These are phyloP conservation scores for Emmonsia crescens DNA, from an alignment of 2,329 filamentous ascomycete species.

Conservation along the genomic window DNA sequence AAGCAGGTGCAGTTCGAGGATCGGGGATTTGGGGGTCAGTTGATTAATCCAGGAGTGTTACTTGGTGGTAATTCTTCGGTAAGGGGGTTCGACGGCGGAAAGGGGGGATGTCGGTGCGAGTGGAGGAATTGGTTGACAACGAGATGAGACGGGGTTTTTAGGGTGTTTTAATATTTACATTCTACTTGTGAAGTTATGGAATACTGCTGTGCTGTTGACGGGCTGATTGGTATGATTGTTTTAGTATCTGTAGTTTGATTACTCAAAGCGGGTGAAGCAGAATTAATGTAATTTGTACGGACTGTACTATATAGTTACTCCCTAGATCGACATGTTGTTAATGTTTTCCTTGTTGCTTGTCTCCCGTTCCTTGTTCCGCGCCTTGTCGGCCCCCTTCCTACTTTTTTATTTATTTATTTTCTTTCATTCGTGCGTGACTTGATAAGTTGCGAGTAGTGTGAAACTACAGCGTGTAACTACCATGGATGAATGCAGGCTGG, in stretches of 20 bases:
- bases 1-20: conserved; percentile 44
- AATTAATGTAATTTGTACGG: no score
- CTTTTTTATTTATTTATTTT: not conserved
- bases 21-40: conserved; percentile 38
- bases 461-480: no score
- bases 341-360: not conserved
- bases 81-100: conserved; percentile 44
- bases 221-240: no score
- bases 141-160: not conserved
- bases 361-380: not conserved
- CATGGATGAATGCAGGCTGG: no score
- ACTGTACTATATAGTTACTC: no score
- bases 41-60: conserved; percentile 43
- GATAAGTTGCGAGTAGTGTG: no score
- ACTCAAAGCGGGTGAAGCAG: no score
- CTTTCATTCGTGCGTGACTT: not conserved
- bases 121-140: conserved; percentile 45
- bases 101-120: conserved; percentile 48
- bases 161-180: not conserved
- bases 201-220: not conserved
- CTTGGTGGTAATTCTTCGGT: conserved; percentile 21
- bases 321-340: not conserved
- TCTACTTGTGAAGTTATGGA: not conserved
- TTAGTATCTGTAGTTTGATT: no score
- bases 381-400: not conserved